phyloP scores from a whole-genome alignment of 2,329 filamentous ascomycete genomes.

The Hymenoscyphus fraxineus region DNA sequence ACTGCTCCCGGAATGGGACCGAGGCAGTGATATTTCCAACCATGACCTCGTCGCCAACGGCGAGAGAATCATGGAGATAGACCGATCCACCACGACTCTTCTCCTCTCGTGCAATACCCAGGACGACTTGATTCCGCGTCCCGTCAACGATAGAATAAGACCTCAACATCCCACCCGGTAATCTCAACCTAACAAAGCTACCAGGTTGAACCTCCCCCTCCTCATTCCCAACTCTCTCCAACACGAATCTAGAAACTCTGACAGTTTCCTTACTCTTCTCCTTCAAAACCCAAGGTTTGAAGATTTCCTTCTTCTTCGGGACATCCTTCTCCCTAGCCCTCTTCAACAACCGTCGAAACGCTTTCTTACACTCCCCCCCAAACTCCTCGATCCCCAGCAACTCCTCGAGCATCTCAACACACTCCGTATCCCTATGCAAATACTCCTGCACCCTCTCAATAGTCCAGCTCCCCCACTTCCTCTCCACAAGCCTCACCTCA shows the following conservation, averaged over 20 bases:
- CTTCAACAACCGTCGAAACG: constrained; percentile 52
- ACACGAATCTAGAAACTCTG: constrained; percentile 48
- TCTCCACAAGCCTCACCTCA: constrained; percentile 51
- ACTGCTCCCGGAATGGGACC: constrained; percentile 43
- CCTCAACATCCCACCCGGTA: constrained; percentile 53
- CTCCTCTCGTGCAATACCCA: constrained; percentile 55
- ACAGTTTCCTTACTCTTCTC: constrained; percentile 50
- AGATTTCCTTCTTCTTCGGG: constrained; percentile 32
- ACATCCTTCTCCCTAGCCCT: constrained; percentile 37
- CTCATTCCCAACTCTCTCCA: constrained; percentile 43
- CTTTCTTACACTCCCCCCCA: constrained; percentile 43
- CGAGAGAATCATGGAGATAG: constrained; percentile 50
- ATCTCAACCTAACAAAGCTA: constrained; percentile 53
- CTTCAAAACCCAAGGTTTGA: constrained; percentile 39
- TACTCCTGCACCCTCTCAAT: constrained; percentile 61
- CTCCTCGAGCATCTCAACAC: constrained; percentile 49
- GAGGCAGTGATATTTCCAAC: constrained; percentile 49
- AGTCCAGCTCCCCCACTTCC: constrained; percentile 57
- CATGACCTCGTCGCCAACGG: constrained; percentile 47
- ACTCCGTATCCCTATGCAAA: constrained; percentile 49
- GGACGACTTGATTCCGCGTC: constrained; percentile 46
- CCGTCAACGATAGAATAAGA: constrained; percentile 59
- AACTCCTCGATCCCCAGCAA: constrained; percentile 37
- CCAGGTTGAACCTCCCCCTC: constrained; percentile 42
- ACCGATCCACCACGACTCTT: constrained; percentile 57